phyloP scores from a whole-genome alignment of 1,139 yeast species.

The Taphrina wiesneri region DNA sequence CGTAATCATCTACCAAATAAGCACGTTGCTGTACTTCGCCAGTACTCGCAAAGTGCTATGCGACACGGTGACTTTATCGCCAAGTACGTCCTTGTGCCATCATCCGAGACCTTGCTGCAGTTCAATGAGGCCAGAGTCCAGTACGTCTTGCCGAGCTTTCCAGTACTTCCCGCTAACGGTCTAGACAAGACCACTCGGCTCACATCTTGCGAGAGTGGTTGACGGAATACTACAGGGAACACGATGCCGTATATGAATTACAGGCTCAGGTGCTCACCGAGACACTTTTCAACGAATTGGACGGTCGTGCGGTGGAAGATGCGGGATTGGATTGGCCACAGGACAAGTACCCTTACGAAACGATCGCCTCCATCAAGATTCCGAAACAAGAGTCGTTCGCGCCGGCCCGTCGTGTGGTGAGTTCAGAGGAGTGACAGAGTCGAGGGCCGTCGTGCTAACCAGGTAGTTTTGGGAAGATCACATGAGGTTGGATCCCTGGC shows the following conservation, averaged over 20 bases:
- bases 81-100: conserved; percentile 5
- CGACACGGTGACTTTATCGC: conserved; percentile 18
- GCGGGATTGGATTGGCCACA: conserved; percentile 12
- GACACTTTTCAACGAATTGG: not conserved
- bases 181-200: not conserved
- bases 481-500: conserved; percentile 15
- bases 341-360: not conserved
- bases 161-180: not conserved
- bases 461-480: conserved; percentile 13
- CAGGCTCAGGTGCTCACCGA: conserved; percentile 1
- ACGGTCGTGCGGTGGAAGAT: conserved; percentile 6
- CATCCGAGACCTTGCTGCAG: not conserved
- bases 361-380: conserved; percentile 3
- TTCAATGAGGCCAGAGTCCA: conserved; percentile 8
- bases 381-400: not conserved
- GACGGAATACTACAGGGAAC: not conserved
- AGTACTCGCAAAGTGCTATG: conserved; percentile 4
- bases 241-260: not conserved
- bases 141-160: not conserved
- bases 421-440: too few relatives aligned
- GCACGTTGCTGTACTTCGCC: not conserved
- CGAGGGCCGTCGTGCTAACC: too few relatives aligned
- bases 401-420: not conserved
- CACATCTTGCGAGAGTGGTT: not conserved
- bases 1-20: conserved; percentile 7